Evolutionary conservation across 306 rosid genomes (phyloP), one percentile per base, ranked within the genome.

Genomic region (Cucurbita maxima): DNA sequence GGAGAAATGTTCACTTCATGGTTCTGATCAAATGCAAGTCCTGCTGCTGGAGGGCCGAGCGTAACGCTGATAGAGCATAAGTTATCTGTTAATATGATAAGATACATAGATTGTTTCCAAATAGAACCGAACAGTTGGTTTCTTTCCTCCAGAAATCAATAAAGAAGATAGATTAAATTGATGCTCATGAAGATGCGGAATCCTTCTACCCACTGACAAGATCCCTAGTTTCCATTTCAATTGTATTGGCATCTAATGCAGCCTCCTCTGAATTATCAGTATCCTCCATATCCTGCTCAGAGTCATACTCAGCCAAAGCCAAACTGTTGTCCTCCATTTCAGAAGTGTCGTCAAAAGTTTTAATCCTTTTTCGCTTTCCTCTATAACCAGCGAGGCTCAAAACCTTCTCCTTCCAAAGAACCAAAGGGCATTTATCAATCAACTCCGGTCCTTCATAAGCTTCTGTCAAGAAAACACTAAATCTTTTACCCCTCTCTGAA

Each of bases 401-500:
- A 16, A 92, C 77, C 19, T 81, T 90, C 72, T 92, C 97, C 91
- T 75, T 92, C 96, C 96, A 92, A 15, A 83, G 77, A 25, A 87
- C 81, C 83, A 87, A 77, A 41, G 94, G 97, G 74, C 92, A 82
- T 77, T 89, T 90, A 80, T 93, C 87, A 76, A 90, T 81, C 58
- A 90, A 83, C 81, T 87, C 92, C 13, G 87, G 76, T 16, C 90
- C 89, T 5, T 88, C 89, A 75, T 88, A 93, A 59, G 92, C 96
- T 77, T 89, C 96, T 0, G 83, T 90, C 48, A 93, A 77, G 81
- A 88, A 88, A 72, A 93, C 96, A 53, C 89, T 84, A 74, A 88
- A 89, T 80, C 98, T 84, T 91, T 88, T 90, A 77, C 98, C 97
- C 56, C 97, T 86, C 92, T 93, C 98, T 0, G 96, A 90, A 3